Evolutionary conservation across 2,329 filamentous ascomycete species (phyloP).

Genomic region (Hypomyces perniciosus): DNA sequence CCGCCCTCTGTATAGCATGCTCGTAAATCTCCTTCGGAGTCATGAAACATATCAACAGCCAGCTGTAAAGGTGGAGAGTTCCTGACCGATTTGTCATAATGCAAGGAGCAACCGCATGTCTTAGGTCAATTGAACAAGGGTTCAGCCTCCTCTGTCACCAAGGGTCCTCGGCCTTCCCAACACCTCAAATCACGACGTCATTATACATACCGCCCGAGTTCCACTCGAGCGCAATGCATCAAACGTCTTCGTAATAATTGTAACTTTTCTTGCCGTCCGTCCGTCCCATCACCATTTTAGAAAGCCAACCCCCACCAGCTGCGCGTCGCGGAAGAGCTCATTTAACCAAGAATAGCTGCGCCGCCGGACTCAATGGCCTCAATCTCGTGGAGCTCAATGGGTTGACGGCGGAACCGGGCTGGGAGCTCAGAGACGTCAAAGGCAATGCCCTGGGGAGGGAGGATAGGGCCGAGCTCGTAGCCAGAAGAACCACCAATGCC

Average conservation of each 20-base stretch:
- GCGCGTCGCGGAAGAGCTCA: neutral
- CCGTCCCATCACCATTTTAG: neutral
- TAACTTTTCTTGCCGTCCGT: neutral
- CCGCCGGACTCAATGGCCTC: constrained; percentile 94
- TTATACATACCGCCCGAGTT: neutral
- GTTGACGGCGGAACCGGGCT: constrained; percentile 68
- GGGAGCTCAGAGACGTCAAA: constrained; percentile 91
- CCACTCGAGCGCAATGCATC: neutral
- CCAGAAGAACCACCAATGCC: constrained; percentile 60
- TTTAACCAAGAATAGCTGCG: constrained; percentile 51
- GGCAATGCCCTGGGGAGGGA: constrained; percentile 65
- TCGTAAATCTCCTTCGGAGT: neutral
- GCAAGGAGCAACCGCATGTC: neutral
- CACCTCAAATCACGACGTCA: neutral
- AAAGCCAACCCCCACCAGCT: neutral
- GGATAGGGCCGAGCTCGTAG: constrained; percentile 64
- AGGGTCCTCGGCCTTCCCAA: neutral
- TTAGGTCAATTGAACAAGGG: no score
- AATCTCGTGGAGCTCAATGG: constrained; percentile 77
- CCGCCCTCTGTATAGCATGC: no score
- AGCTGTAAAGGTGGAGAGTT: neutral
- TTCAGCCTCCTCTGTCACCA: neutral
- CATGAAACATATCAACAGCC: neutral
- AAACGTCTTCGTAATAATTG: neutral
- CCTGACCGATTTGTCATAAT: neutral